Conservation (phyloP, 257 asterid species). For the Solanum corneliomulleri region DNA sequence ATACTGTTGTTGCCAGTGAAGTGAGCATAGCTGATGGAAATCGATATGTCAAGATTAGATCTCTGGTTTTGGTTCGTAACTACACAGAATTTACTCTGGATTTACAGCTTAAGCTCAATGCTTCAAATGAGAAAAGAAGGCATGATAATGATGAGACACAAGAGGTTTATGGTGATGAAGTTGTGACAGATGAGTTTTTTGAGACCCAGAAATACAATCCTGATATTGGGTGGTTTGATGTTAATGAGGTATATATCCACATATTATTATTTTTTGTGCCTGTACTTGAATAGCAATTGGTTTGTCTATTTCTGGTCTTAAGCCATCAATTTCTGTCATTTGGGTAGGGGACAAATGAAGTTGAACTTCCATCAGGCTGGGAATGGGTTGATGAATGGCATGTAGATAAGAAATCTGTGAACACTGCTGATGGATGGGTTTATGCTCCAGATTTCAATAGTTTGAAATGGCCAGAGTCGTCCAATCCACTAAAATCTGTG, state of each 20-base stretch:
- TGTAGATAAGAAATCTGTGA: conserved; percentile 52
- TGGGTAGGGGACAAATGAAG: conserved; percentile 50
- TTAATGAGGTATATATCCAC: conserved; percentile 36
- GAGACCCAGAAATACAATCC: conserved; percentile 59
- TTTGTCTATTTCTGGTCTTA: neutral
- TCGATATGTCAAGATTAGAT: conserved; percentile 63
- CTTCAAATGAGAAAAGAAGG: conserved; percentile 22
- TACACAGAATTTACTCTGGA: conserved; percentile 59
- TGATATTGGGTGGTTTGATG: conserved; percentile 51
- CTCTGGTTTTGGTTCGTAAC: conserved; percentile 83
- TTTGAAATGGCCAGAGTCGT: conserved; percentile 81
- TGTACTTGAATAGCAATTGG: neutral
- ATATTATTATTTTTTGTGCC: neutral
- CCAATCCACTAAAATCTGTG: conserved; percentile 34
- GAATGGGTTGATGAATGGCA: conserved; percentile 88
- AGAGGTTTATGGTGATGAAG: conserved; percentile 19
- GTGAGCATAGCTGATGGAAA: conserved; percentile 62
- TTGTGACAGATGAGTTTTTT: conserved; percentile 52
- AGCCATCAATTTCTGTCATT: neutral
- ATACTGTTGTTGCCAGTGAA: conserved; percentile 87
- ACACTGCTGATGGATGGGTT: conserved; percentile 83
- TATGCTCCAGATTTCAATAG: conserved; percentile 69
- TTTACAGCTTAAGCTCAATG: conserved; percentile 46
- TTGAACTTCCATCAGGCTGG: conserved; percentile 70
- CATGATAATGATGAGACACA: conserved; percentile 18